A percentile compares a stretch with the other conserved stretches of the same genome.
These are phyloP conservation scores for Saccharomyces hybrid DNA, from an alignment of 1,139 yeast genomes.

Conservation along the genomic window DNA sequence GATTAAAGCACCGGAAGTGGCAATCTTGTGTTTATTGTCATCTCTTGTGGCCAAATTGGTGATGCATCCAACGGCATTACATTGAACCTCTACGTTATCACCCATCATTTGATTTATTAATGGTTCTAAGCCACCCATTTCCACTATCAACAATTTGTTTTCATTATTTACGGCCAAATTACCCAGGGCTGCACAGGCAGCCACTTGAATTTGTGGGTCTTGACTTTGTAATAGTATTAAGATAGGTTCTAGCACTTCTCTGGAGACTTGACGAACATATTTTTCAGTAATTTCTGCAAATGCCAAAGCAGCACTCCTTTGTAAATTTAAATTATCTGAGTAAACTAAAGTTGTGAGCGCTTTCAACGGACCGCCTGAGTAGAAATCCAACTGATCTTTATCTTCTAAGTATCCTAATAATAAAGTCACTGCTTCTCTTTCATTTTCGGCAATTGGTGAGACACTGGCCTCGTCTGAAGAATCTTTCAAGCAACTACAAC, in stretches of 20 bases:
- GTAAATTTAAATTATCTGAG: slow-evolving; percentile 88
- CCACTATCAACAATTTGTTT: slow-evolving; percentile 85
- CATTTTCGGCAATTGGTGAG: slow-evolving; percentile 91
- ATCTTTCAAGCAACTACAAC: slow-evolving; percentile 52
- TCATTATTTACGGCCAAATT: slow-evolving; percentile 94
- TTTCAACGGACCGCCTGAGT: slow-evolving; percentile 80
- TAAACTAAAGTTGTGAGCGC: slow-evolving; percentile 90
- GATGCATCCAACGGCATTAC: slow-evolving; percentile 98
- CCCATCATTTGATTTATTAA: slow-evolving; percentile 96
- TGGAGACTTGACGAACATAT: slow-evolving; percentile 80
- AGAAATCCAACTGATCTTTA: slow-evolving; percentile 60
- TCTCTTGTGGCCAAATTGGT: slow-evolving; percentile 98
- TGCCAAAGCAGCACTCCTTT: slow-evolving; percentile 95
- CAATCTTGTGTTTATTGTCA: slow-evolving; percentile 90
- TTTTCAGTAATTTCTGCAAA: slow-evolving; percentile 98
- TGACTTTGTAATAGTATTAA: slow-evolving; percentile 75
- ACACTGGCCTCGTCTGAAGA: slow-evolving; percentile 50
- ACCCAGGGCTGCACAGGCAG: slow-evolving; percentile 98
- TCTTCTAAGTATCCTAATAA: slow-evolving; percentile 83
- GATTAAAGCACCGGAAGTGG: slow-evolving; percentile 91
- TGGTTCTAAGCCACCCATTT: slow-evolving; percentile 97
- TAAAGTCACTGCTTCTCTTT: slow-evolving; percentile 90
- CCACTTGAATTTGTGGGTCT: slow-evolving; percentile 93
- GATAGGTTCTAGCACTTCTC: slow-evolving; percentile 90
- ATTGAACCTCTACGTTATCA: slow-evolving; percentile 93